Percentiles rank a stretch among this genome's conserved stretches.
phyloP scores from a whole-genome alignment of 2,329 filamentous ascomycete genomes.

The Botrytis hyacinthi region DNA sequence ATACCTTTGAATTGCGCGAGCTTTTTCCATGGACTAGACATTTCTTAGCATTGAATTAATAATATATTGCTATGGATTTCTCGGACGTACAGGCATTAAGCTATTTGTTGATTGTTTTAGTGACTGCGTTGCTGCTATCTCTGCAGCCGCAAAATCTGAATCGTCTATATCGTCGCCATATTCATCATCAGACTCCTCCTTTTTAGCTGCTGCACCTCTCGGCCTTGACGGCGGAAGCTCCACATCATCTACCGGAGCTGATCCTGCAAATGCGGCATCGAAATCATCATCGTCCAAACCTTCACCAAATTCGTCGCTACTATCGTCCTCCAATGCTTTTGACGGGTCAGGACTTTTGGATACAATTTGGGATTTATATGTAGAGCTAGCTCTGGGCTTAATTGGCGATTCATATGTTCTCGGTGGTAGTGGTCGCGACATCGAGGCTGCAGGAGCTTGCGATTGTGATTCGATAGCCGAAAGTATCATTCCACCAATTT shows the following conservation, averaged over 20 bases:
- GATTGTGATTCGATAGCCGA: conserved; percentile 18
- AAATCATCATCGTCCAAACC: conserved; percentile 53
- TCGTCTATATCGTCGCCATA: conserved; percentile 64
- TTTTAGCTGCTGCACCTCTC: conserved; percentile 27
- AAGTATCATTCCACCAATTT: conserved; percentile 20
- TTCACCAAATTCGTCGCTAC: conserved; percentile 39
- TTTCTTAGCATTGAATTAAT: conserved; percentile 56
- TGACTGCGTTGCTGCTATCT: conserved; percentile 71
- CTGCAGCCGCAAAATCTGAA: conserved; percentile 74
- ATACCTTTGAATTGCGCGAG: conserved; percentile 81
- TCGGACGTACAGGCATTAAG: conserved; percentile 54
- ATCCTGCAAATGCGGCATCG: conserved; percentile 23
- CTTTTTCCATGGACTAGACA: conserved; percentile 64
- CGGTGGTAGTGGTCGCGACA: not conserved
- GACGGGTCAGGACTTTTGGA: not conserved
- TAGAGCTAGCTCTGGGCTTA: not conserved
- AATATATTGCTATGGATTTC: conserved; percentile 34
- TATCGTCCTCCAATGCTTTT: conserved; percentile 15
- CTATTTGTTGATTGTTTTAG: conserved; percentile 38
- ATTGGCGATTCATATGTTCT: not conserved
- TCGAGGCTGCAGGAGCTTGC: not conserved
- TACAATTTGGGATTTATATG: not conserved
- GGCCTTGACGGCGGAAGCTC: conserved; percentile 19
- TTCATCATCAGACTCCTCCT: conserved; percentile 64
- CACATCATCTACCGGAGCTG: conserved; percentile 40